Percentiles rank a stretch among this genome's conserved stretches.
Evolutionary conservation across 169 alveolate genomes (phyloP).

Genomic region (Eimeria acervulina): DNA sequence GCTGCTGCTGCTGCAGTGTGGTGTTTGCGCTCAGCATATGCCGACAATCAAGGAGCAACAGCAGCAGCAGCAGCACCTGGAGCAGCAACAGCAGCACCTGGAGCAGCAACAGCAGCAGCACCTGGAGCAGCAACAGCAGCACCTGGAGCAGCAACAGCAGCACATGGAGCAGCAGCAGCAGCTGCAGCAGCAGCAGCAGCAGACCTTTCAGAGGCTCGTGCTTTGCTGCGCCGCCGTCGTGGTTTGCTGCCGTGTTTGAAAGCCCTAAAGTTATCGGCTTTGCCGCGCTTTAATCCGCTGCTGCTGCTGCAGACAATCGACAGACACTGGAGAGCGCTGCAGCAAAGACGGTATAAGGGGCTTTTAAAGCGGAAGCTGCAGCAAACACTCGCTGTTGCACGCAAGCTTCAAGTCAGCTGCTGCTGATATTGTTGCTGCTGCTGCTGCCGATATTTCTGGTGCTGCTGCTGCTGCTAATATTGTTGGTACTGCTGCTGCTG

Average conservation of each 20-base stretch:
- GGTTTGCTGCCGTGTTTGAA: constrained; percentile 20
- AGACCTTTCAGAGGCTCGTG: neutral
- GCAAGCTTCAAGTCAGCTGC: constrained; percentile 36
- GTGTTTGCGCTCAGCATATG: neutral
- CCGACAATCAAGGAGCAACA: neutral
- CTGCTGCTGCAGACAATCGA: constrained; percentile 15
- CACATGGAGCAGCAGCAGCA: no score
- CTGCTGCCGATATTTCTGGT: no score
- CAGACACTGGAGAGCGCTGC: constrained; percentile 18
- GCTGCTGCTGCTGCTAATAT: no score
- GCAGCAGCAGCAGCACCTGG: constrained; percentile 23
- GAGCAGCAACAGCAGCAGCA: constrained; percentile 2
- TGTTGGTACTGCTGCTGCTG: no score
- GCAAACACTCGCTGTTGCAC: neutral
- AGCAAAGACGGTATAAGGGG: neutral
- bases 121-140: neutral
- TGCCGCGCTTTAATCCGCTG: neutral
- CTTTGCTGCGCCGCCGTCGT: neutral
- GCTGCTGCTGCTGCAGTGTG: neutral
- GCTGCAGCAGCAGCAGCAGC: no score
- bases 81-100: neutral
- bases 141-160: neutral
- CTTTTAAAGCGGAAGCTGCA: neutral
- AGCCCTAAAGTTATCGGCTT: neutral
- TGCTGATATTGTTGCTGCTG: constrained; percentile 17